Conservation (phyloP, 371 early-diverging fungal genomes). For the Phascolomyces articulosus region DNA sequence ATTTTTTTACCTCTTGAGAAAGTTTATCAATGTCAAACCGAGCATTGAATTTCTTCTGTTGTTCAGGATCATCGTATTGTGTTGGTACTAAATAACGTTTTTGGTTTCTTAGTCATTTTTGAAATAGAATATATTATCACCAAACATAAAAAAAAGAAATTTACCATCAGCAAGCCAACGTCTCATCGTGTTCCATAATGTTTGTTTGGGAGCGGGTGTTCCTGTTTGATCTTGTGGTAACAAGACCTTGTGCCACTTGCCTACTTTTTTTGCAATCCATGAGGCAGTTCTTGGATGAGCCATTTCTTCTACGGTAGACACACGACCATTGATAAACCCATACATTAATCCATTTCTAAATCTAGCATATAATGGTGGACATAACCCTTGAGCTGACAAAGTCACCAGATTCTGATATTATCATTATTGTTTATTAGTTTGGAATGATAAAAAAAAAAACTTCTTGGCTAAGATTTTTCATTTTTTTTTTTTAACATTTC, state of each 20-base stretch:
- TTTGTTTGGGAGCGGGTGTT: conserved; percentile 38
- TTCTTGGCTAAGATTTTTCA: too few relatives aligned
- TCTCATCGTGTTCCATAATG: conserved; percentile 76
- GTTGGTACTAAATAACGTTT: conserved; percentile 56
- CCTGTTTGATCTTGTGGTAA: conserved; percentile 25
- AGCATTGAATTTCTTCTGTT: conserved; percentile 64
- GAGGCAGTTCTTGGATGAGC: conserved; percentile 65
- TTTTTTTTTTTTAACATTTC: too few relatives aligned
- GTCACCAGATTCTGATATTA: conserved; percentile 76
- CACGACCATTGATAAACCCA: conserved; percentile 84
- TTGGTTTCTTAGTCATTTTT: background rate
- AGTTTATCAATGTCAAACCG: conserved; percentile 62
- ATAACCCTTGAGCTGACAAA: conserved; percentile 70
- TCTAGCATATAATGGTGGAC: conserved; percentile 84
- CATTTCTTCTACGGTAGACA: conserved; percentile 74
- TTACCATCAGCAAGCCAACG: conserved; percentile 82
- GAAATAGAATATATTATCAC: too few relatives aligned
- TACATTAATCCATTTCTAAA: conserved; percentile 91
- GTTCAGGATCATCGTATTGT: conserved; percentile 59
- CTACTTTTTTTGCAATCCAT: conserved; percentile 82
- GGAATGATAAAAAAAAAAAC: background rate
- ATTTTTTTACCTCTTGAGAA: conserved; percentile 40
- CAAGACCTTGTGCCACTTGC: conserved; percentile 79
- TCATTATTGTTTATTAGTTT: background rate
- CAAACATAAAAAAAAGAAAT: background rate